Evolutionary conservation across 179 eudicot species (phyloP), one percentile per base, ranked within the genome.

Genomic region (Kewa caespitosa): DNA sequence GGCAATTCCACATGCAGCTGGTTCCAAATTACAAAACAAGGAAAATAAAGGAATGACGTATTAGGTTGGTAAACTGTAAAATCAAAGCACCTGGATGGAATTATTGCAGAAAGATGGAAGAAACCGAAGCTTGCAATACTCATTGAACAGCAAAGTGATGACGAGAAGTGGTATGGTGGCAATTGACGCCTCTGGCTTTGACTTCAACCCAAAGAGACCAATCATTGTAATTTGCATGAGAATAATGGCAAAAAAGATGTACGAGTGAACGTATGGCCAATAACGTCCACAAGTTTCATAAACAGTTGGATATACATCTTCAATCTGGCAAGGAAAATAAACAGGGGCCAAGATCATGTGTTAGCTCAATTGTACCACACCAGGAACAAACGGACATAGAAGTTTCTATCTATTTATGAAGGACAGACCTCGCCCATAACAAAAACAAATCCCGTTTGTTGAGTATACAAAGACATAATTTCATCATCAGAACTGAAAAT

Each of bases 211-310:
- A 75, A 94, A 94, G 38, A 94, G 90, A 77, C 98, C 98, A 72
- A 94, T 89, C 98, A 94, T 94, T 7, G 94, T 87, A 71, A 94
- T 84, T 87, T 94, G 97, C 87, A 88, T 87, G 69, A 92, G 86
- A 71, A 90, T 50, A 22, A 94, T 87, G 25, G 93, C 90, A 59
- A 92, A 79, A 71, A 89, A 64, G 70, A 92, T 91, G 83, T 94
- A 91, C 39, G 90, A 90, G 78, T 94, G 96, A 67, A 94, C 81
- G 48, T 84, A 85, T 7, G 98, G 97, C 98, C 98, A 94, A 76
- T 92, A 94, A 43, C 88, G 91, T 64, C 98, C 98, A 70, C 90
- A 87, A 23, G 98, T 94, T 84, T 94, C 98, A 52, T 94, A 94
- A 43, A 81, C 69, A 42, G 88, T 89, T 72, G 88, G 87, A 65